phyloP scores from a whole-genome alignment of 75 land plant genomes.

The Pinus taeda region DNA sequence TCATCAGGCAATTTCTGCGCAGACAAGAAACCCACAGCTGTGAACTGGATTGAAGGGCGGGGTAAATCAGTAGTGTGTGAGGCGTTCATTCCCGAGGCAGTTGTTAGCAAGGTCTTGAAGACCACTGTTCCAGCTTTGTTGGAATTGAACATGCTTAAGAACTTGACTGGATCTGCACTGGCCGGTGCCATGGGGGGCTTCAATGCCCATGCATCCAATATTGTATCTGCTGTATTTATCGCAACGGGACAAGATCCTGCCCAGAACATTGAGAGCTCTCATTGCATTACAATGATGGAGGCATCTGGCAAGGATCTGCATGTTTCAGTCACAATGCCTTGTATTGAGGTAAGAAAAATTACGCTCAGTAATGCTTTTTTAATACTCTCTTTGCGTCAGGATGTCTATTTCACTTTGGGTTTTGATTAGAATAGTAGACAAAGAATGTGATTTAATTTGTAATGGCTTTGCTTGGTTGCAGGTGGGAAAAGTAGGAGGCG shows the following conservation, averaged over 20 bases:
- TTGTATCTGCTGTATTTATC: no score
- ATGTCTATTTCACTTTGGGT: no score
- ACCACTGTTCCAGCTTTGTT: slow-evolving; percentile 73
- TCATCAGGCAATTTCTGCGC: slow-evolving; percentile 58
- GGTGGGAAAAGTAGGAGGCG: slow-evolving; percentile 93
- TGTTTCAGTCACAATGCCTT: no score
- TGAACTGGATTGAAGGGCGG: slow-evolving; percentile 80
- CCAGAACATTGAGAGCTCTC: no score
- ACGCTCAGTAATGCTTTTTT: background rate
- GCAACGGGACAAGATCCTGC: no score
- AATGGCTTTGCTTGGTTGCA: slow-evolving; percentile 6
- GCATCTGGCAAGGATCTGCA: no score
- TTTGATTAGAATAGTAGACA: no score
- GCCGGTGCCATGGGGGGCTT: slow-evolving; percentile 57
- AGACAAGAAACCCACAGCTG: slow-evolving; percentile 61
- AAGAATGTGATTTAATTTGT: no score
- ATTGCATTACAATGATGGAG: no score
- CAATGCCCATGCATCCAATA: slow-evolving; percentile 18
- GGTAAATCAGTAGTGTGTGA: slow-evolving; percentile 88
- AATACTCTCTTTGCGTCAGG: slow-evolving; percentile 33
- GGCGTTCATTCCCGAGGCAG: slow-evolving; percentile 60
- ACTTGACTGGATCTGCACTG: slow-evolving; percentile 80
- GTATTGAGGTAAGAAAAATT: no score
- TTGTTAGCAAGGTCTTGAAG: slow-evolving; percentile 71
- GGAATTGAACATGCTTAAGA: slow-evolving; percentile 84